A percentile compares a stretch with the other conserved stretches of the same genome.
phyloP scores from a whole-genome alignment of 768 basidiomycete species.

The Aureoboletus auriporus region DNA sequence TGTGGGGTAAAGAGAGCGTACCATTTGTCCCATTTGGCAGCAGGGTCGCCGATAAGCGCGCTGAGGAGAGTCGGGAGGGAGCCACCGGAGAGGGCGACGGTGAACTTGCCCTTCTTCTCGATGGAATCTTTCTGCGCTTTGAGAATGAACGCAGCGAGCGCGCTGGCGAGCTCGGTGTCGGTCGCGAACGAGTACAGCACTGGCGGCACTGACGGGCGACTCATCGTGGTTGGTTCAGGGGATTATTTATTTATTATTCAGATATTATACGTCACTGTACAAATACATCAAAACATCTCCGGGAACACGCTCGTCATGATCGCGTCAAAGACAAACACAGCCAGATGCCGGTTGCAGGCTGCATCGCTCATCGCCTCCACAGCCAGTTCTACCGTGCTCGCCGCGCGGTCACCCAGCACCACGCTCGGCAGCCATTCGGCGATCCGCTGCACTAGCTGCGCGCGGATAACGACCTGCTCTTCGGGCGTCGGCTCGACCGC shows the following conservation, averaged over 20 bases:
- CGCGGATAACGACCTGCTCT: constrained; percentile 62
- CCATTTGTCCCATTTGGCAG: constrained; percentile 94
- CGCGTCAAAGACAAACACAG: constrained; percentile 70
- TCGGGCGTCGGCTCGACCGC: constrained; percentile 73
- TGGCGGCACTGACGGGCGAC: constrained; percentile 60
- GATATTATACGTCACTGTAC: constrained; percentile 19
- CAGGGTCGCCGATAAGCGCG: constrained; percentile 58
- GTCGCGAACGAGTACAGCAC: constrained; percentile 69
- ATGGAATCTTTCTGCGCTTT: constrained; percentile 89
- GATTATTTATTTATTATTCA: not conserved
- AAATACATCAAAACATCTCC: constrained; percentile 47
- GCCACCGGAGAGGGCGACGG: constrained; percentile 91
- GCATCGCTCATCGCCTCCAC: constrained; percentile 59
- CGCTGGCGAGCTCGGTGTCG: constrained; percentile 48
- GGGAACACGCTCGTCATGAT: constrained; percentile 73
- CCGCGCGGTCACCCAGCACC: constrained; percentile 50
- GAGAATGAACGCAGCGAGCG: constrained; percentile 78
- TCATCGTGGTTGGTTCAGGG: constrained; percentile 30
- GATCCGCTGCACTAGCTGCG: constrained; percentile 37
- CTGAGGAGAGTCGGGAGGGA: constrained; percentile 80
- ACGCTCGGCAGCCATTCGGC: constrained; percentile 35
- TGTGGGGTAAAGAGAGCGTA: constrained; percentile 27
- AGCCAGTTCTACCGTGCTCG: constrained; percentile 45
- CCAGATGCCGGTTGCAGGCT: constrained; percentile 76
- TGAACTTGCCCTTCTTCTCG: constrained; percentile 86